A percentile compares a stretch with the other conserved stretches of the same genome.
These are phyloP conservation scores for Infundibulicybe gibba DNA, from an alignment of 768 basidiomycete genomes.

Conservation along the genomic window DNA sequence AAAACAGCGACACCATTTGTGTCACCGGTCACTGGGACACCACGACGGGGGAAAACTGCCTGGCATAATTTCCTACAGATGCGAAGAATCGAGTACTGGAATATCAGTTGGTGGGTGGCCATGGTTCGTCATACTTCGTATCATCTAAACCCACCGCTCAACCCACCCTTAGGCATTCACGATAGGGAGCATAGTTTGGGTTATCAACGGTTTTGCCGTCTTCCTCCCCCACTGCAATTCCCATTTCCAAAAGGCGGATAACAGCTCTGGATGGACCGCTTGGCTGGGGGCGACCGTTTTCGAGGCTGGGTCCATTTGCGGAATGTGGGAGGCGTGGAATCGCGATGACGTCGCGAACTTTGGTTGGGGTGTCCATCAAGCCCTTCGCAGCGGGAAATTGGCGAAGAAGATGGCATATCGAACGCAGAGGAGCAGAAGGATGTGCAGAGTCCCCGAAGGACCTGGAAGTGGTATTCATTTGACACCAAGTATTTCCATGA, in stretches of 20 bases:
- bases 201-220: conserved; percentile 52
- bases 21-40: conserved; percentile 16
- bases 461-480: conserved; percentile 36
- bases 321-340: conserved; percentile 54
- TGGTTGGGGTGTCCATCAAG: conserved; percentile 25
- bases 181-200: conserved; percentile 44
- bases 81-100: conserved; percentile 36
- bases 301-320: conserved; percentile 49
- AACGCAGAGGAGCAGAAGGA: neutral
- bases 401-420: neutral
- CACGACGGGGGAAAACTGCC: conserved; percentile 11
- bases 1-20: conserved; percentile 26
- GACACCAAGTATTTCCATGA: conserved; percentile 35
- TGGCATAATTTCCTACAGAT: conserved; percentile 21
- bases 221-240: conserved; percentile 42
- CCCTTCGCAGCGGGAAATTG: conserved; percentile 8
- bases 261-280: conserved; percentile 41
- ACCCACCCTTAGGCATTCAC: conserved; percentile 27
- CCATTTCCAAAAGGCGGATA: conserved; percentile 20
- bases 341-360: conserved; percentile 35
- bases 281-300: conserved; percentile 62
- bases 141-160: neutral
- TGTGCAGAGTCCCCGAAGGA: neutral
- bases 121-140: conserved; percentile 18
- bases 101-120: conserved; percentile 42